Evolutionary conservation across 441 rosid species (phyloP).

Genomic region (Adansonia rubrostipa): DNA sequence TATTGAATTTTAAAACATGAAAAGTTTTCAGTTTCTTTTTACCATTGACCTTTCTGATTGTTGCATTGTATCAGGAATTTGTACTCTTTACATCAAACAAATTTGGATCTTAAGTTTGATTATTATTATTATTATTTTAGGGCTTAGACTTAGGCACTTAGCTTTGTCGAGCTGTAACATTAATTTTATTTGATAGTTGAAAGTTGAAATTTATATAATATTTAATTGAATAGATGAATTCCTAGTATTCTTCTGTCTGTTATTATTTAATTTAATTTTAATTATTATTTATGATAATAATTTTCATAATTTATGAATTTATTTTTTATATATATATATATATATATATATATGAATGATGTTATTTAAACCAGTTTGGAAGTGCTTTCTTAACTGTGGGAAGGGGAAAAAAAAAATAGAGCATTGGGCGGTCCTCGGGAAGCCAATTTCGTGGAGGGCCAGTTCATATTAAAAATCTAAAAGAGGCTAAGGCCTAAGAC

Average conservation of each 20-base stretch:
- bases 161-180: neutral
- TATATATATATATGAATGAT: too few relatives aligned
- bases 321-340: too few relatives aligned
- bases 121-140: neutral
- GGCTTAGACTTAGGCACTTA: neutral
- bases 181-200: too few relatives aligned
- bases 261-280: too few relatives aligned
- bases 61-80: neutral
- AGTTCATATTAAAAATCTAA: neutral
- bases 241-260: too few relatives aligned
- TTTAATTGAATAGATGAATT: too few relatives aligned
- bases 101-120: slow-evolving; percentile 1
- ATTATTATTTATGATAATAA: too few relatives aligned
- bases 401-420: too few relatives aligned
- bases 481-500: neutral
- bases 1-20: neutral
- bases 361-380: too few relatives aligned
- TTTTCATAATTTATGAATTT: too few relatives aligned
- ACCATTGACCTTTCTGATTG: neutral
- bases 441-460: neutral
- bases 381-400: neutral
- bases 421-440: neutral
- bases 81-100: slow-evolving; percentile 2
- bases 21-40: too few relatives aligned
- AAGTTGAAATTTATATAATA: neutral